Base-by-base conservation (phyloP, 2,329 filamentous ascomycete species). In the Cytospora leucostoma region DNA sequence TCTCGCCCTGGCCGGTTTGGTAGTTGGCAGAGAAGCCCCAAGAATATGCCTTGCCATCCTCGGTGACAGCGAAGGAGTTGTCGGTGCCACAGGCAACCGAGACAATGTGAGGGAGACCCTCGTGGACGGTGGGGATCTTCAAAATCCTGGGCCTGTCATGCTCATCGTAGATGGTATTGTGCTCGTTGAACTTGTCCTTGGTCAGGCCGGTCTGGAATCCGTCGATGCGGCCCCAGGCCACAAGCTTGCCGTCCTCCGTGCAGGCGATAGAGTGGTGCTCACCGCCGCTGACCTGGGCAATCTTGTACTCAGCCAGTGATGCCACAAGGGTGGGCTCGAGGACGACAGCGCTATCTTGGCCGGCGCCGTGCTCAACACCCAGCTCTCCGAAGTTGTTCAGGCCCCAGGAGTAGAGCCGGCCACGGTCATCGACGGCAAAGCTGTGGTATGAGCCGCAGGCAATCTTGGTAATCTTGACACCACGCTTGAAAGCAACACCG, bases 381-480 rank as follows among this genome's bases (percentile, higher is more conserved):
- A 90, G 91, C 78, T 96, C 88, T 66, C 89, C 90, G 75, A 91
- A 96, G 76, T 90, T 93, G 82, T 96, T 96, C 35, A 93, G 79
- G 32, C 93, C 92, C 92, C 92, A 96, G 0, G 88, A 85, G 76
- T 87, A 95, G 37, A 94, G 88, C 32, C 84, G 82, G 44, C 88
- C 90, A 15, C 85, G 83, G 62, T 84, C 82, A 74, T 89, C 86
- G 53, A 96, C 80, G n/a, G 91, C 91, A 69, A 96, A 94, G 69
- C 88, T 90, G 79, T 96, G 91, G 76, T 93, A 94, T 15, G 88
- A 86, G 51, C 92, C 92, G 64, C 74, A 78, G 21, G 74, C 88
- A 33, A 88, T 83, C 66, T 86, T 84, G 69, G 84, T 83, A 56
- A 92, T 83, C 56, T 89, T 89, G 70, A 93, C 84, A 59, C 80